Conservation (phyloP, 1,139 yeast species). For the Suhomyces atakaporum region DNA sequence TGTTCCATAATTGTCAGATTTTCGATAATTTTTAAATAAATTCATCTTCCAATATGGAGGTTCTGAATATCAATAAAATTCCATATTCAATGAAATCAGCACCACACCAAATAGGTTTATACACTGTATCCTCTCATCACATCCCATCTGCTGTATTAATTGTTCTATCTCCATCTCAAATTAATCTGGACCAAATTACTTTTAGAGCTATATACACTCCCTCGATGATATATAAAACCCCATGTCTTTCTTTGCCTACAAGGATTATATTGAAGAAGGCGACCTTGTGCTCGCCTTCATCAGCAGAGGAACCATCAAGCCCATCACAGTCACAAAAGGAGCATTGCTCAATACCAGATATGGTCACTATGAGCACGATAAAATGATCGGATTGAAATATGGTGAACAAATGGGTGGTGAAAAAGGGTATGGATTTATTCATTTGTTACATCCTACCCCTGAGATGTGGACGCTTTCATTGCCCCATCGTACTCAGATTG, state of each 20-base stretch:
- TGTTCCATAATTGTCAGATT: no score
- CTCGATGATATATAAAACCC: constrained; percentile 3
- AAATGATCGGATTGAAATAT: constrained; percentile 77
- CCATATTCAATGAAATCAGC: no score
- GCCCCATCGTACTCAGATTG: constrained; percentile 97
- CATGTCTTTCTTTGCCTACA: constrained; percentile 51
- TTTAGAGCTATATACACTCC: constrained; percentile 9
- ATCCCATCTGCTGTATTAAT: no score
- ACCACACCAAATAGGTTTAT: no score
- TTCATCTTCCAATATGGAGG: no score
- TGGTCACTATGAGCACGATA: constrained; percentile 81
- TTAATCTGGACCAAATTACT: neutral
- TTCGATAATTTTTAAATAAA: no score
- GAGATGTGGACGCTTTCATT: constrained; percentile 93
- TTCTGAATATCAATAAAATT: no score
- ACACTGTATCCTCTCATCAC: no score
- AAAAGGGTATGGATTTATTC: constrained; percentile 83
- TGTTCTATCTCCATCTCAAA: no score
- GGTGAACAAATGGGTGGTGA: constrained; percentile 87
- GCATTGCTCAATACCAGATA: constrained; percentile 76
- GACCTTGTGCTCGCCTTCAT: constrained; percentile 86
- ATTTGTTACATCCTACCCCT: constrained; percentile 87
- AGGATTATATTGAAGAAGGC: constrained; percentile 70
- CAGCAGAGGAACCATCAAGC: constrained; percentile 77
- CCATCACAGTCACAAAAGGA: constrained; percentile 62